Conservation (phyloP, 345 rosid species). For the Kernera saxatilis region DNA sequence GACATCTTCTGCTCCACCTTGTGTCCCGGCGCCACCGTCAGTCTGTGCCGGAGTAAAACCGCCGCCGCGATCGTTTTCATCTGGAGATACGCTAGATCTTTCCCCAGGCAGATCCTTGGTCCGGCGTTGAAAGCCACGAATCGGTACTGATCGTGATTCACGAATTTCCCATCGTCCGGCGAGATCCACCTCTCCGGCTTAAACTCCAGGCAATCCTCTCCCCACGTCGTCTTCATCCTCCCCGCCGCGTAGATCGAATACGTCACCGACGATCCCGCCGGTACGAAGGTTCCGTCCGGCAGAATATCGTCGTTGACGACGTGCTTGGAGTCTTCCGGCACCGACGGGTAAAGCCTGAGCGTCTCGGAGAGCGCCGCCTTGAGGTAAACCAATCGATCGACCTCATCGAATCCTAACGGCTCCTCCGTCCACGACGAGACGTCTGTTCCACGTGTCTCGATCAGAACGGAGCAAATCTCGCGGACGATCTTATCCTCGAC, state of each 20-base stretch:
- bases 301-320: constrained; percentile 69
- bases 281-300: constrained; percentile 87
- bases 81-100: constrained; percentile 78
- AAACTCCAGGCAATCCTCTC: constrained; percentile 78
- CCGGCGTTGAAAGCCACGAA: constrained; percentile 96
- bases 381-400: constrained; percentile 65
- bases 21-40: constrained; percentile 66
- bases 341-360: constrained; percentile 88
- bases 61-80: constrained; percentile 93
- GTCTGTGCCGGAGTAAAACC: constrained; percentile 55
- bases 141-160: constrained; percentile 54
- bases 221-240: constrained; percentile 83
- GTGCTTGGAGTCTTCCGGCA: constrained; percentile 88
- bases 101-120: constrained; percentile 82
- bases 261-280: constrained; percentile 83
- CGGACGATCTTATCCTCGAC: constrained; percentile 71
- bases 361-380: constrained; percentile 91
- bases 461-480: constrained; percentile 58
- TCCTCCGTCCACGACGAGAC: constrained; percentile 58
- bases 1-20: constrained; percentile 99
- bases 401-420: constrained; percentile 72
- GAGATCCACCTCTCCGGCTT: constrained; percentile 91
- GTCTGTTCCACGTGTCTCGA: constrained; percentile 66
- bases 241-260: constrained; percentile 87
- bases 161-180: constrained; percentile 44